A percentile compares a stretch with the other conserved stretches of the same genome.
phyloP scores from a whole-genome alignment of 495 filamentous ascomycete species.

The Daldinia loculata region DNA sequence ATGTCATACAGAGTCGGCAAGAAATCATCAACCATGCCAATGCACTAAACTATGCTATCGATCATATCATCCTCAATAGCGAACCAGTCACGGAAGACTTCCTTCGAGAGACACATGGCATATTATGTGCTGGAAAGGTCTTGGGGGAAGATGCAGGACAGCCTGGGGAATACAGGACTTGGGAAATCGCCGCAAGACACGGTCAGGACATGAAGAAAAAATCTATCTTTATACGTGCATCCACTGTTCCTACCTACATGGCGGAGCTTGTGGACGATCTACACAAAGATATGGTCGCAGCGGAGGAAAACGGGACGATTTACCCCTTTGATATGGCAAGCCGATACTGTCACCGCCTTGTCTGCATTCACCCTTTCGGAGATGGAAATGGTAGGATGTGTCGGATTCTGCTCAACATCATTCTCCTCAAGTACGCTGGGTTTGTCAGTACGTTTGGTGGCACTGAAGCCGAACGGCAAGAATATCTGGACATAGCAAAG shows the following conservation, averaged over 20 bases:
- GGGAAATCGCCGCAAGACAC: conserved; percentile 18
- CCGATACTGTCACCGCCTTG: conserved; percentile 46
- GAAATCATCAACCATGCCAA: conserved; percentile 49
- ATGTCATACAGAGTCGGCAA: conserved; percentile 38
- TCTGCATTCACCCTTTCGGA: conserved; percentile 51
- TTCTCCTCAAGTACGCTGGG: conserved; percentile 46
- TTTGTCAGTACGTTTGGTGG: conserved; percentile 29
- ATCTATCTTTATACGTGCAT: conserved; percentile 41
- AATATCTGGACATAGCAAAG: conserved; percentile 36
- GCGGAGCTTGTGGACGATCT: conserved; percentile 44
- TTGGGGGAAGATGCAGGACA: conserved; percentile 30
- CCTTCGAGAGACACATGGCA: conserved; percentile 46
- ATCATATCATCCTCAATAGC: conserved; percentile 35
- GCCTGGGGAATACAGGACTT: conserved; percentile 16
- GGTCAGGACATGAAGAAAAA: conserved; percentile 42
- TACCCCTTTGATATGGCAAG: conserved; percentile 47
- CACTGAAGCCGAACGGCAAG: conserved; percentile 29
- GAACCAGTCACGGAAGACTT: conserved; percentile 44
- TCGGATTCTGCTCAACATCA: conserved; percentile 47
- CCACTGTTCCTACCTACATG: conserved; percentile 46
- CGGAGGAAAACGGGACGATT: conserved; percentile 8
- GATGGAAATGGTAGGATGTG: conserved; percentile 54
- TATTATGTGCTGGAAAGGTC: conserved; percentile 32
- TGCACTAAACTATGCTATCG: conserved; percentile 43
- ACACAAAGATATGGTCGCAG: conserved; percentile 21